phyloP scores from a whole-genome alignment of 768 basidiomycete species.

The Macrocybe gigantea region DNA sequence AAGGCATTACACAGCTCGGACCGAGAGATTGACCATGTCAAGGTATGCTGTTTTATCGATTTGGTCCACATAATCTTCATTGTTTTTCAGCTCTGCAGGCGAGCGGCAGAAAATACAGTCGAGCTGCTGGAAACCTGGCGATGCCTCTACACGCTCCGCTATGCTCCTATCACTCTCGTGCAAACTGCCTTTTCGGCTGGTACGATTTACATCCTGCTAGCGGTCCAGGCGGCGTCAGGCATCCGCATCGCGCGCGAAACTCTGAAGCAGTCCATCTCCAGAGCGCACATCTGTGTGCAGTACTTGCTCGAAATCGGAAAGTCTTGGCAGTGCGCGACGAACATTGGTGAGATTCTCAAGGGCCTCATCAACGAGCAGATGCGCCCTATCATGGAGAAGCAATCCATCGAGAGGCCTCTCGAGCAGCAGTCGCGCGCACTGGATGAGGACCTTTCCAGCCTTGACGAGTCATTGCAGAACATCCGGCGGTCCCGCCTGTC shows the following conservation, averaged over 20 bases:
- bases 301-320: constrained; percentile 49
- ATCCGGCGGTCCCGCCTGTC: no score
- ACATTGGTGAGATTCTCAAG: constrained; percentile 42
- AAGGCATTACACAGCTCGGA: constrained; percentile 30
- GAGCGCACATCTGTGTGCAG: constrained; percentile 40
- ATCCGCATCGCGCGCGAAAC: constrained; percentile 42
- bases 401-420: constrained; percentile 8
- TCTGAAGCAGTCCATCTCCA: constrained; percentile 33
- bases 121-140: constrained; percentile 46
- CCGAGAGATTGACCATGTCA: constrained; percentile 44
- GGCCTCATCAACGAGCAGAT: constrained; percentile 36
- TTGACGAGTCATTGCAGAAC: no score
- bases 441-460: not conserved
- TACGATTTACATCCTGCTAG: constrained; percentile 49
- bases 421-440: not conserved
- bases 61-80: constrained; percentile 12
- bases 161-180: constrained; percentile 49
- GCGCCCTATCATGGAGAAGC: constrained; percentile 32
- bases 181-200: constrained; percentile 58
- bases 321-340: constrained; percentile 48
- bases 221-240: constrained; percentile 46
- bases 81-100: constrained; percentile 38
- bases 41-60: constrained; percentile 24
- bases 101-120: constrained; percentile 51
- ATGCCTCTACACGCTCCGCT: constrained; percentile 48